Base-by-base conservation (phyloP, 768 basidiomycete genomes). In the Panaeolus cyanescens region DNA sequence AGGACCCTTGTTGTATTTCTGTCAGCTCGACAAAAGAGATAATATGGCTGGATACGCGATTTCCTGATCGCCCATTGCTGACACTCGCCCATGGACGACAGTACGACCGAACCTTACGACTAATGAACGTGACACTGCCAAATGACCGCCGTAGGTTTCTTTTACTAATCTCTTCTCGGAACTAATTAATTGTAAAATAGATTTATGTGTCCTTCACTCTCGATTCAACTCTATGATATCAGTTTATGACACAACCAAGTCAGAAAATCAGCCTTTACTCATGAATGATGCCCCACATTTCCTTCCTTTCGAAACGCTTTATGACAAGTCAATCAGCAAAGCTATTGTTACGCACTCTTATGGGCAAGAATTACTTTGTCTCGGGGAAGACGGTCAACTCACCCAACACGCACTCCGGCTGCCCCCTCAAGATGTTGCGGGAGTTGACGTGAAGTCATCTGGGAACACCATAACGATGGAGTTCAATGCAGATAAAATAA, bases 31-130 rank as follows among this genome's bases (percentile, higher is more conserved):
- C 90, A 1, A 77, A 75, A 1, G 80, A 88, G 45, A 65, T 93
- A 15, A 64, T 88, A 13, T 93, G 92, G 91, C 70, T 93, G 30
- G 92, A 94, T 67, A 74, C 79, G 30, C 83, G 91, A 32, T 82
- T 79, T 65, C 72, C 80, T n/a, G 69, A 69, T 22, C 84, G 75
- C 61, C 89, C 91, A 5, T 67, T 93, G 3, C 64, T 93, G 8
- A 83, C 81, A 3, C 82, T 82, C 64, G 83, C 80, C 58, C 92
- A 94, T 70, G 75, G 79, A 54, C 79, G 91, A 19, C 76, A 80
- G 34, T 80, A 74, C 54, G 91, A 93, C 68, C 80, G 85, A 19
- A 83, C 3, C 78, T 93, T 17, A 72, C 75, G 45, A 70, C 77
- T 0, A 66, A 73, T 50, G 4, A 85, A 83, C 6, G 62, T 83